A percentile compares a stretch with the other conserved stretches of the same genome.
Evolutionary conservation across 176 grass and related monocot species (phyloP).

Genomic region (Saccharum officinarum): DNA sequence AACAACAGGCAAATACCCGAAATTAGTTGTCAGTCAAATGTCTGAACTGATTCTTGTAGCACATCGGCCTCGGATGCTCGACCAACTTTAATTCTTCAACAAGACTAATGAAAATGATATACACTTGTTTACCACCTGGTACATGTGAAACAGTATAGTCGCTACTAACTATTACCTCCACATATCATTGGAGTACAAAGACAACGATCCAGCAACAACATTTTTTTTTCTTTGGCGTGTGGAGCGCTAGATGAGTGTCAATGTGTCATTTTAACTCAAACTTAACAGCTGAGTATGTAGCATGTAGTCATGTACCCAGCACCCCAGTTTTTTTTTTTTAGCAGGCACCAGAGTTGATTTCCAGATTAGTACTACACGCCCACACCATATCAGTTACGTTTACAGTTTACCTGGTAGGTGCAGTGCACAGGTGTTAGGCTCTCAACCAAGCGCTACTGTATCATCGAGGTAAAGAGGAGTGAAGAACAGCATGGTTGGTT

Average conservation of each 20-base stretch:
- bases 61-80: constrained; percentile 13
- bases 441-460: neutral
- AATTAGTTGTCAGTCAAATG: neutral
- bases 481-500: neutral
- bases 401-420: neutral
- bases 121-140: neutral
- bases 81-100: neutral
- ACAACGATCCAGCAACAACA: neutral
- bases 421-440: neutral
- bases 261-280: no score
- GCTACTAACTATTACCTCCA: neutral
- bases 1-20: neutral
- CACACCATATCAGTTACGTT: neutral
- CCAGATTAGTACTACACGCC: constrained; percentile 13
- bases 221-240: no score
- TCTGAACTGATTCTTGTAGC: neutral
- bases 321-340: neutral
- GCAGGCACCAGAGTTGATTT: neutral
- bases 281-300: no score
- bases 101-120: neutral
- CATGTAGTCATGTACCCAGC: neutral
- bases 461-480: neutral
- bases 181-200: neutral
- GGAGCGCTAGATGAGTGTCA: no score
- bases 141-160: neutral